Base-by-base conservation (phyloP, 768 basidiomycete species). In the Leccinum uliginosum region DNA sequence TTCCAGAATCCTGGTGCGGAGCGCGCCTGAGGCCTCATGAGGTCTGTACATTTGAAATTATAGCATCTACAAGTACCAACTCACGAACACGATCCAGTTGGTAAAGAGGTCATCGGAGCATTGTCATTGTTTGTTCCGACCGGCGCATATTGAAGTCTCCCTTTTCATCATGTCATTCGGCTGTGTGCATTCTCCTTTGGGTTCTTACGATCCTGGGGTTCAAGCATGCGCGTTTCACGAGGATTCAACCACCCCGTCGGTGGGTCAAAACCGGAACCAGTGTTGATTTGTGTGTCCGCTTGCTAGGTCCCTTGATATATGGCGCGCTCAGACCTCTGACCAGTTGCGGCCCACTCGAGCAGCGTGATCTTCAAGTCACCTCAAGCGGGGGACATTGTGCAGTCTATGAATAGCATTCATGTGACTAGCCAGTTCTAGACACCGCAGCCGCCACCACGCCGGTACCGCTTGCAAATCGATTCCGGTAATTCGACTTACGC, bases 121-220 rank as follows among this genome's bases (percentile, higher is more conserved):
- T 58, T 40, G 49, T 49, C 53, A 24, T 54, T 47, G 24, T 53
- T 47, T 51, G 51, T 40, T 17, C 38, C 35, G 34, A 35, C 44
- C 38, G 26, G 45, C 30, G 29, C 51, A 19, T 27, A n/a, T n/a
- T n/a, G n/a, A 52, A 6, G 34, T 50, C 50, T 48, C 49, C 47
- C 38, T 43, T 44, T 44, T n/a, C 51, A 45, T 55, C 57, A 51
- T 63, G 55, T 62, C 55, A 50, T 53, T 53, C 47, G 64, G 67
- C 67, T 64, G 67, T 67, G 64, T 55, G 48, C 57, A 44, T 65
- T 59, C 65, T 66, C 58, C 65, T 57, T 63, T 60, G 35, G 64
- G 67, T 17, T 50, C 50, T 50, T 54, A n/a, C 48, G 48, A 49
- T 59, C 54, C 44, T 59, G 66, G 53, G 48, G 50, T 55, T 19